Conservation (phyloP, 1,139 yeast genomes). For the Blastobotrys elegans region DNA sequence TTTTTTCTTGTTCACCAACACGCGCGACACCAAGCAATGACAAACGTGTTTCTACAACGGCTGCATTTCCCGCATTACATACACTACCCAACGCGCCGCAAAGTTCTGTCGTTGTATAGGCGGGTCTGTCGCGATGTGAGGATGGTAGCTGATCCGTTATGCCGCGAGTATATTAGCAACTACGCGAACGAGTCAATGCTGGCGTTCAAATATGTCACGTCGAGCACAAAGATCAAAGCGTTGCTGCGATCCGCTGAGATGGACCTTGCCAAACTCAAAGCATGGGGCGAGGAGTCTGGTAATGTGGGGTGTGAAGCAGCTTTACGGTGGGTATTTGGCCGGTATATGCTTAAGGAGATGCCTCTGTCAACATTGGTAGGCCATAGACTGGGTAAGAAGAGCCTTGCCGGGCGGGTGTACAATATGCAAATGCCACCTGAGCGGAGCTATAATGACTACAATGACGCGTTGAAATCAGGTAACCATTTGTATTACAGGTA, state of each 20-base stretch:
- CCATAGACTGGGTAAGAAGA: constrained; percentile 13
- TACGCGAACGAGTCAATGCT: constrained; percentile 20
- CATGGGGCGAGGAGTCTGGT: neutral
- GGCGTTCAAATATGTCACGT: constrained; percentile 21
- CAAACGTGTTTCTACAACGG: too few species aligned
- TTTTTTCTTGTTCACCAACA: too few species aligned
- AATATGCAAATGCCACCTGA: constrained; percentile 19
- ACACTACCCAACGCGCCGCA: constrained; percentile 12
- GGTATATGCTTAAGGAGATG: constrained; percentile 18
- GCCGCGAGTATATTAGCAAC: constrained; percentile 20
- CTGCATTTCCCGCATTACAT: constrained; percentile 23
- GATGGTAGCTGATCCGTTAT: constrained; percentile 23
- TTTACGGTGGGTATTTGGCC: constrained; percentile 17
- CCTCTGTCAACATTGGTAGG: constrained; percentile 19
- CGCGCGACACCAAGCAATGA: too few species aligned
- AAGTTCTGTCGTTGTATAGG: constrained; percentile 19
- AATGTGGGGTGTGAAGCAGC: constrained; percentile 7
- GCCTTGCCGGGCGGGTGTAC: constrained; percentile 15
- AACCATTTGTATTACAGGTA: constrained; percentile 19
- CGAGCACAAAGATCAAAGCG: constrained; percentile 15
- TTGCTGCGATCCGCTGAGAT: constrained; percentile 17
- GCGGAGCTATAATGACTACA: constrained; percentile 13
- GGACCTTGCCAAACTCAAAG: constrained; percentile 12
- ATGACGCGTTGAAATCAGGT: constrained; percentile 1
- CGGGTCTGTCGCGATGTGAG: constrained; percentile 17